Percentiles rank a stretch among this genome's conserved stretches.
Conservation (phyloP, 805 yeast species). For the Starmerella stigmatis region DNA sequence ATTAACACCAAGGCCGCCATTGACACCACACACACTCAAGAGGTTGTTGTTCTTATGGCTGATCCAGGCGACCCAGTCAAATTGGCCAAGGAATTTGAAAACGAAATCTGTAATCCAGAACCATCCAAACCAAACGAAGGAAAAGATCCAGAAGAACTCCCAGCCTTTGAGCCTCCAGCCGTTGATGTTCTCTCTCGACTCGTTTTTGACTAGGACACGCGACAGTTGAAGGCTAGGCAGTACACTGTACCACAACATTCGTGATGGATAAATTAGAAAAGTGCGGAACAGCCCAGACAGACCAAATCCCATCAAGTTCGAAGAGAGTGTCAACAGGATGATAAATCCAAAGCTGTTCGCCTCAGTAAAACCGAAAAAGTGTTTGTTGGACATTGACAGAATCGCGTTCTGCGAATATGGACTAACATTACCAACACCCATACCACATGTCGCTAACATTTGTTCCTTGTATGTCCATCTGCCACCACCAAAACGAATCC, state of each 20-base stretch:
- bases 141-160: conserved; percentile 38
- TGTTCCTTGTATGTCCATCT: conserved; percentile 32
- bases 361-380: conserved; percentile 22
- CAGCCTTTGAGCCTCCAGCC: conserved; percentile 52
- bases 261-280: conserved; percentile 43
- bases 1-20: conserved; percentile 40
- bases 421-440: conserved; percentile 22
- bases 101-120: conserved; percentile 40
- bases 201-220: conserved; percentile 37
- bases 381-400: conserved; percentile 25
- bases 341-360: conserved; percentile 39
- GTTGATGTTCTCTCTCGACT: conserved; percentile 36
- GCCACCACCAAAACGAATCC: conserved; percentile 42
- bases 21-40: conserved; percentile 42
- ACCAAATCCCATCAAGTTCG: conserved; percentile 55
- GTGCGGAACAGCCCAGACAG: conserved; percentile 55
- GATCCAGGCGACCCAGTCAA: conserved; percentile 56
- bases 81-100: conserved; percentile 49
- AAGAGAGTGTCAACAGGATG: conserved; percentile 41
- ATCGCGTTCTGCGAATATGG: conserved; percentile 27
- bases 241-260: conserved; percentile 44
- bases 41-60: conserved; percentile 40
- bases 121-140: conserved; percentile 36
- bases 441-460: conserved; percentile 12
- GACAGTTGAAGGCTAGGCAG: conserved; percentile 43